Evolutionary conservation across 2,329 filamentous ascomycete genomes (phyloP).

Genomic region (Aspergillus sp.): DNA sequence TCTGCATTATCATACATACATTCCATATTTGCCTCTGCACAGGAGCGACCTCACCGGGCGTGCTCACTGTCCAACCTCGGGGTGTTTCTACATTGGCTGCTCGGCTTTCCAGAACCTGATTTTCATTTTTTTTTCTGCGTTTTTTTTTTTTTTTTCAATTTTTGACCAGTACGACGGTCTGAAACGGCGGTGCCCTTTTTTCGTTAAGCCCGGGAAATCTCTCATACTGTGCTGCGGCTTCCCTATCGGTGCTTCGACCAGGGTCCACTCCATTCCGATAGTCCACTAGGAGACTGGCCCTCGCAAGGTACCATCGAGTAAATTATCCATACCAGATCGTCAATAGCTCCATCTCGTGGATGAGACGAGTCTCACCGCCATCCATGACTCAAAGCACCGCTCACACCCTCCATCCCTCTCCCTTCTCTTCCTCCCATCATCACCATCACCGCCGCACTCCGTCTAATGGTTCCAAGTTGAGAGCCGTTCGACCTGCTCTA

Average conservation of each 20-base stretch:
- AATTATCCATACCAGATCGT: too few relatives aligned
- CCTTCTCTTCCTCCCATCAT: conserved; percentile 6
- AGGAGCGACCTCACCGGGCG: background rate
- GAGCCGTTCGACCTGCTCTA: conserved; percentile 22
- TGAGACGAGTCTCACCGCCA: conserved; percentile 26
- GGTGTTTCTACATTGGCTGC: too few relatives aligned
- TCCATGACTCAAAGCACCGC: conserved; percentile 28
- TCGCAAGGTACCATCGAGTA: conserved; percentile 12
- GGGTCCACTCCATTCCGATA: too few relatives aligned
- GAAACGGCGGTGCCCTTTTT: background rate
- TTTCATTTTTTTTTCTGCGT: background rate
- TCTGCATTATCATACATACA: too few relatives aligned
- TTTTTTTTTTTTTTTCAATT: background rate
- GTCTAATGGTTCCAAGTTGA: conserved; percentile 27
- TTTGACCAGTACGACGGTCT: background rate
- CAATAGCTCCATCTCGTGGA: conserved; percentile 3
- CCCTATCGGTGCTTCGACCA: conserved; percentile 18
- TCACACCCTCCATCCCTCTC: conserved; percentile 4
- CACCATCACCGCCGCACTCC: conserved; percentile 25
- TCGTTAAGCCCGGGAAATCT: background rate
- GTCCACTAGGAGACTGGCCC: background rate
- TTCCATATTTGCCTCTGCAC: too few relatives aligned
- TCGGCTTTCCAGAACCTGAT: too few relatives aligned
- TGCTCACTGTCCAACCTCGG: too few relatives aligned
- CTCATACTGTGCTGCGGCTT: conserved; percentile 15